Evolutionary conservation across 2,329 filamentous ascomycete genomes (phyloP), one percentile per base, ranked within the genome.

Genomic region (Nemania sp.): DNA sequence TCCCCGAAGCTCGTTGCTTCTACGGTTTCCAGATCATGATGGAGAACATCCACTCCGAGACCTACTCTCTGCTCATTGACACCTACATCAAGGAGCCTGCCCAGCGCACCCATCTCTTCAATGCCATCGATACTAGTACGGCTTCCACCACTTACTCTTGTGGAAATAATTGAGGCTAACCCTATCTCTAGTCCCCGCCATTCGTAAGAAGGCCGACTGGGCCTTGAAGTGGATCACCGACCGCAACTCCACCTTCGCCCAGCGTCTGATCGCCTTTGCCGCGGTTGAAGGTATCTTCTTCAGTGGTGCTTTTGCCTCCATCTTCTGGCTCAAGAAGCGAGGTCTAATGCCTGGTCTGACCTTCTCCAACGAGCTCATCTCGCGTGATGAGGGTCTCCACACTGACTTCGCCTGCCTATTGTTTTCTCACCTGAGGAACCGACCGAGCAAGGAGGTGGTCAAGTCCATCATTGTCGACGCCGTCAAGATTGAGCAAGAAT

Each of bases 21-120:
- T 99, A 99, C 79, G 95, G 95, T 67, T 99, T 99, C 87, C 95
- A 99, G 83, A 98, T 98, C 83, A 99, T 99, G 95, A 98, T 99
- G 91, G 95, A 99, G 85, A 99, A 99, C 82, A 97, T 99, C 73
- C 95, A 99, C 86, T 97, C 95, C 15, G 95, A 99, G 83, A 99
- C 95, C 56, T 99, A 99, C 86, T 98, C 94, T 18, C 89, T 99
- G 37, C 88, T 99, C 75, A 99, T 99, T 76, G 95, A 99, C 78
- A 97, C 94, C 65, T 99, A 99, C 80, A 96, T 99, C 81, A 97
- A 96, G 85, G 95, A 99, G 83, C 90, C 91, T 65, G 90, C 90
- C 76, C 94, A 99, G 83, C 89, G 92, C 70, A 90, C 86, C 64
- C 93, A 98, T 77, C 89, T 99, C 59, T 98, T 99, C 82, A 97